These are phyloP conservation scores for Mucor racemosus DNA, from an alignment of 371 early-diverging fungal genomes.

Conservation along the genomic window DNA sequence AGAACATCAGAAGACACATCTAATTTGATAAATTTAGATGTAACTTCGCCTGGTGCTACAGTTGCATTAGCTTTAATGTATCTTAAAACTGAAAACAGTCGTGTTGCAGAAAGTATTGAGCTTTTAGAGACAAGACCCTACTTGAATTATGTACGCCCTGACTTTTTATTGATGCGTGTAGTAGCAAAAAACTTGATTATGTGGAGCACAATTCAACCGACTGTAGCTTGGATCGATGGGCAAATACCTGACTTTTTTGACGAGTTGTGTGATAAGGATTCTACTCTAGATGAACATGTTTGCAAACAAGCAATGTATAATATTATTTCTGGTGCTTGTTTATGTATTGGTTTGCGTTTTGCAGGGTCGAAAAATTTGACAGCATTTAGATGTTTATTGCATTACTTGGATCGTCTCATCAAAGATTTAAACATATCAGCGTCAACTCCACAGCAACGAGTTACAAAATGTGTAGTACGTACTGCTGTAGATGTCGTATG, in stretches of 20 bases:
- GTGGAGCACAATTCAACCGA: conserved; percentile 31
- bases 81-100: conserved; percentile 72
- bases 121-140: conserved; percentile 59
- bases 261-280: no score
- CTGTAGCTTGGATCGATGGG: conserved; percentile 66
- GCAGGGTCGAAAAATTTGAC: conserved; percentile 74
- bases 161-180: conserved; percentile 70
- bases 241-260: conserved; percentile 71
- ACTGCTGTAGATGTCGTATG: conserved; percentile 72
- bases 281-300: conserved; percentile 36
- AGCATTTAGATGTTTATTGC: conserved; percentile 57
- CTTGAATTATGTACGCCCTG: conserved; percentile 74
- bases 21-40: conserved; percentile 40
- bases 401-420: conserved; percentile 55
- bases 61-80: conserved; percentile 87
- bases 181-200: conserved; percentile 56
- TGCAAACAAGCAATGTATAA: conserved; percentile 65
- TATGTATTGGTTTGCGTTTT: conserved; percentile 77
- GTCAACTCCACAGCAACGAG: conserved; percentile 58
- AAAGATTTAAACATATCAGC: conserved; percentile 38
- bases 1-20: neutral
- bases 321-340: conserved; percentile 79
- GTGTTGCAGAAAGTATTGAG: conserved; percentile 66
- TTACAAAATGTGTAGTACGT: conserved; percentile 57
- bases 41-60: conserved; percentile 73